Percentiles rank a stretch among this genome's conserved stretches.
Evolutionary conservation across 2,329 filamentous ascomycete species (phyloP).

Genomic region (Aureobasidium sp.): DNA sequence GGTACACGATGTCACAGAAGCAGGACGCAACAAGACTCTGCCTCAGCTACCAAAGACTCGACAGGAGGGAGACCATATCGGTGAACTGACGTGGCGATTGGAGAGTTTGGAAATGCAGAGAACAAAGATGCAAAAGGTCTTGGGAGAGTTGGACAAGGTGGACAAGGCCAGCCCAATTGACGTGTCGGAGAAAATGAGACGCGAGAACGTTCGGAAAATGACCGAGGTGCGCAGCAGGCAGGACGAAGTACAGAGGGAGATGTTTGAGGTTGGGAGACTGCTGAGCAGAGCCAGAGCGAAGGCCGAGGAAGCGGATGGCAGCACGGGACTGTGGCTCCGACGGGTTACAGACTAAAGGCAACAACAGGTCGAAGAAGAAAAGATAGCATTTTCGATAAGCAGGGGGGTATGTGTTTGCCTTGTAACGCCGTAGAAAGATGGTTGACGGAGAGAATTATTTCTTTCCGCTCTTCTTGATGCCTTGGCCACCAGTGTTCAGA

Average conservation of each 20-base stretch:
- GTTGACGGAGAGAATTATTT: constrained; percentile 52
- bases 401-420: constrained; percentile 14
- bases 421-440: constrained; percentile 2
- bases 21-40: constrained; percentile 25
- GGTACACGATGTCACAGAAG: constrained; percentile 22
- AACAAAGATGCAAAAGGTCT: constrained; percentile 63
- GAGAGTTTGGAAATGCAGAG: constrained; percentile 60
- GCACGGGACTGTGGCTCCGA: constrained; percentile 69
- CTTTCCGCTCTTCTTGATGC: constrained; percentile 98
- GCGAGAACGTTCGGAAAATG: constrained; percentile 56
- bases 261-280: constrained; percentile 71
- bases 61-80: constrained; percentile 45
- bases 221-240: constrained; percentile 59
- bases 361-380: background rate
- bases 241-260: constrained; percentile 65
- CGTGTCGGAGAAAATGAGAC: constrained; percentile 52
- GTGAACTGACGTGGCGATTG: constrained; percentile 59
- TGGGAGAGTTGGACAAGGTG: constrained; percentile 70
- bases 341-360: constrained; percentile 53
- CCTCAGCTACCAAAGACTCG: constrained; percentile 10
- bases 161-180: constrained; percentile 62
- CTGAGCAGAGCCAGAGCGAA: constrained; percentile 71
- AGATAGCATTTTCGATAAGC: background rate
- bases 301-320: constrained; percentile 52
- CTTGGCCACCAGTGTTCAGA: constrained; percentile 73